Evolutionary conservation across 306 rosid genomes (phyloP).

Genomic region (Cajanus cajan): DNA sequence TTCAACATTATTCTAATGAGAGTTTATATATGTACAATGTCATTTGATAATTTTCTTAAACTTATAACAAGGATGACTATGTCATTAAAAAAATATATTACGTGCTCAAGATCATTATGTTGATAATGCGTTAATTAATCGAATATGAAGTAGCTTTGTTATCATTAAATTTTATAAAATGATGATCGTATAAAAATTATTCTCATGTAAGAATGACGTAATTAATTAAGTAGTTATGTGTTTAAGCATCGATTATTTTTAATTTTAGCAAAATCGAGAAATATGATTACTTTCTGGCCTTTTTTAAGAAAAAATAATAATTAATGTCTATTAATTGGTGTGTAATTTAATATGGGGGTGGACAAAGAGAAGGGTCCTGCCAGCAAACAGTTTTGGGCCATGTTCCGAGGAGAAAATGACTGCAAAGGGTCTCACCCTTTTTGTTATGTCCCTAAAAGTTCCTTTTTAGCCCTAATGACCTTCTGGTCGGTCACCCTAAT

Average conservation of each 20-base stretch:
- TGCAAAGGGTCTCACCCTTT: conserved; percentile 50
- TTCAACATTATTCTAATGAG: conserved; percentile 25
- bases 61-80: background rate
- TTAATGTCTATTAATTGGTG: background rate
- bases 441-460: conserved; percentile 61
- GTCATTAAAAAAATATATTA: background rate
- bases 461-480: conserved; percentile 46
- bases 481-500: conserved; percentile 36
- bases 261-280: background rate
- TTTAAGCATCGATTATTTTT: no score
- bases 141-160: background rate
- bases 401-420: conserved; percentile 55
- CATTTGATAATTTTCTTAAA: background rate
- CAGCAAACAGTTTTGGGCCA: conserved; percentile 54
- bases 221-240: background rate
- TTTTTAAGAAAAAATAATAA: background rate
- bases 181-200: background rate
- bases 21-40: background rate
- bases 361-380: conserved; percentile 31
- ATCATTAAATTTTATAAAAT: background rate
- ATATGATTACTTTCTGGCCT: background rate
- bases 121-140: background rate
- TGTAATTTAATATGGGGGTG: background rate
- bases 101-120: background rate
- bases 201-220: background rate